Conservation (phyloP, 345 rosid species). For the Boechera retrofracta region DNA sequence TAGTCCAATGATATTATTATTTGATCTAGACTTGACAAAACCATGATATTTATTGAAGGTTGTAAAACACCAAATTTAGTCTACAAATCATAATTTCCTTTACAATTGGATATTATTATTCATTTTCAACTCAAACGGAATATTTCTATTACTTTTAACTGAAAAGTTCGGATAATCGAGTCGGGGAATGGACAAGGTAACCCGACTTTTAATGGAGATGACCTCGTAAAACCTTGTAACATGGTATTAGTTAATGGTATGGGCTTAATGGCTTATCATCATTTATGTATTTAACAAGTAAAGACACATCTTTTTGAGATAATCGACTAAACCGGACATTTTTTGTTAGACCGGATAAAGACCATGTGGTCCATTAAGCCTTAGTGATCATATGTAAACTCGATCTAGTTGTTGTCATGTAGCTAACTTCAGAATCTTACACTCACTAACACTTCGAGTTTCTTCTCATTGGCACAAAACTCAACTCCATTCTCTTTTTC, state of each 20-base stretch:
- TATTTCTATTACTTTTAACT: too few relatives aligned
- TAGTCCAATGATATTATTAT: neutral
- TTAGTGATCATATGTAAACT: conserved; percentile 26
- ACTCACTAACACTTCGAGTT: conserved; percentile 40
- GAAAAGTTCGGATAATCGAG: too few relatives aligned
- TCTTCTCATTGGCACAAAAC: conserved; percentile 42
- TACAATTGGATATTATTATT: neutral
- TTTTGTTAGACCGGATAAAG: conserved; percentile 31
- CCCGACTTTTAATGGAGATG: neutral
- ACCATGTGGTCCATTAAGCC: conserved; percentile 40
- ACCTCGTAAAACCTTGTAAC: neutral
- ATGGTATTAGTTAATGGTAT: neutral
- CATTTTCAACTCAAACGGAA: too few relatives aligned
- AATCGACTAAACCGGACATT: conserved; percentile 26
- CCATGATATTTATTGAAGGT: neutral
- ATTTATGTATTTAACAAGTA: conserved; percentile 21
- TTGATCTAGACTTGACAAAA: neutral
- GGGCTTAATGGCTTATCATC: neutral
- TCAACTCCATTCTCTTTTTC: conserved; percentile 19
- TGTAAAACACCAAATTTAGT: neutral
- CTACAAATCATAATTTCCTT: neutral
- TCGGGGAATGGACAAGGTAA: neutral
- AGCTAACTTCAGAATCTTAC: conserved; percentile 45
- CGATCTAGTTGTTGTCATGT: conserved; percentile 45
- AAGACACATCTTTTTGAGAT: neutral